A percentile compares a stretch with the other conserved stretches of the same genome.
Conservation (phyloP, 169 alveolate species). For the Plasmodium sp. region DNA sequence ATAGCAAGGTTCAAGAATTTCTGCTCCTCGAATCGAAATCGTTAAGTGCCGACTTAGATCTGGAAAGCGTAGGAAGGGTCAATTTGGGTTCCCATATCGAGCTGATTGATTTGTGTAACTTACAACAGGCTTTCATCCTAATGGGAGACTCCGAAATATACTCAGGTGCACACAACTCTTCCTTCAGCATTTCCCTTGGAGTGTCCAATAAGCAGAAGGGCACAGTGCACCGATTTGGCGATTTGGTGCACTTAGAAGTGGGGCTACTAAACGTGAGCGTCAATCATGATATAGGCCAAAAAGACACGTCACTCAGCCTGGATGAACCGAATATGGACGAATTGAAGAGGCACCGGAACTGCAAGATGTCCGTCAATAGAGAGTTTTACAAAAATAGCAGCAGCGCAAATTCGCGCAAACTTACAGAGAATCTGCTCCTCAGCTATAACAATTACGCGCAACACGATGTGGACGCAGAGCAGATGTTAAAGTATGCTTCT, state of each 20-base stretch:
- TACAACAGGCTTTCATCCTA: constrained; percentile 2
- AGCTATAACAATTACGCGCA: background rate
- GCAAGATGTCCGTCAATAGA: constrained; percentile 4
- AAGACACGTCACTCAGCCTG: background rate
- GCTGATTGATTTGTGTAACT: constrained; percentile 9
- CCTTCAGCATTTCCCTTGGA: constrained; percentile 23
- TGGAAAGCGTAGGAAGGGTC: background rate
- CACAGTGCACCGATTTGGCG: background rate
- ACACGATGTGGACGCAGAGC: background rate
- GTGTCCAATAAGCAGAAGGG: background rate
- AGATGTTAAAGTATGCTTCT: constrained; percentile 20
- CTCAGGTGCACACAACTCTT: constrained; percentile 42
- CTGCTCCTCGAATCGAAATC: constrained; percentile 7
- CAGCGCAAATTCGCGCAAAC: background rate
- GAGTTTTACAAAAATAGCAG: background rate
- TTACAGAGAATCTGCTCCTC: background rate
- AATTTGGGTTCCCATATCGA: constrained; percentile 61
- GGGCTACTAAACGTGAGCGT: constrained; percentile 24
- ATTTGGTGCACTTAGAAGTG: constrained; percentile 20
- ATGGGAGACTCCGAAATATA: constrained; percentile 44
- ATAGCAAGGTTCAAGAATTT: constrained; percentile 35
- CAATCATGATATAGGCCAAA: background rate
- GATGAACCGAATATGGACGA: background rate
- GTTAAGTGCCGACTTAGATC: background rate
- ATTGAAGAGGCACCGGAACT: background rate